phyloP scores from a whole-genome alignment of 495 filamentous ascomycete species.

The Trichoderma asperelloides region DNA sequence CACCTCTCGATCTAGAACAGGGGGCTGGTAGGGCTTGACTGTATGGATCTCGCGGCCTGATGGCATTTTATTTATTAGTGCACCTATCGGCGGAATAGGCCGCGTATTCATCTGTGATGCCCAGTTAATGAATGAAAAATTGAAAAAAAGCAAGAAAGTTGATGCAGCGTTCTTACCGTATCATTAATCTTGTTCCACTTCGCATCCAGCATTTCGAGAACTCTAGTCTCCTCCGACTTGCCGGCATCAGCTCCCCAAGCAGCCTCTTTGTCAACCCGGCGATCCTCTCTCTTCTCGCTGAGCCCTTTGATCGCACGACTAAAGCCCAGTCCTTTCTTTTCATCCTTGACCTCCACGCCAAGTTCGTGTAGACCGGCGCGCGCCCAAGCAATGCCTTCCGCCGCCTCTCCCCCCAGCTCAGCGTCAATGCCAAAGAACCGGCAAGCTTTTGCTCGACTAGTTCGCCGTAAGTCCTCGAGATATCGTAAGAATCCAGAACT shows the following conservation, averaged over 20 bases:
- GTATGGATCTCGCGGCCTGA: constrained; percentile 80
- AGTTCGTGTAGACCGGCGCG: constrained; percentile 61
- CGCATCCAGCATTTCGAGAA: constrained; percentile 74
- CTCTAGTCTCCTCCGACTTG: constrained; percentile 70
- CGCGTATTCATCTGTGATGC: constrained; percentile 68
- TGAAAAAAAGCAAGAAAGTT: background rate
- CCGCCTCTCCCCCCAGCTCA: constrained; percentile 69
- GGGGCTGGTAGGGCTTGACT: constrained; percentile 49
- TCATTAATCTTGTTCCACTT: constrained; percentile 94
- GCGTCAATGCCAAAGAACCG: constrained; percentile 87
- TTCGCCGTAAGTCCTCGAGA: constrained; percentile 59
- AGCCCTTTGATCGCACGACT: constrained; percentile 64
- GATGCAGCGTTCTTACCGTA: constrained; percentile 51
- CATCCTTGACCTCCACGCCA: constrained; percentile 42
- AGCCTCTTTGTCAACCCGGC: constrained; percentile 55
- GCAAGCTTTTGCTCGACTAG: constrained; percentile 72
- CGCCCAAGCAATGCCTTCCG: constrained; percentile 78
- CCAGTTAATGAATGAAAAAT: background rate
- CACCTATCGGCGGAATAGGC: constrained; percentile 56
- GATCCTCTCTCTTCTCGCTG: constrained; percentile 59
- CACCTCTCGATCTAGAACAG: constrained; percentile 45
- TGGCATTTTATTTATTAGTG: constrained; percentile 67
- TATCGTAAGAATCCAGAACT: constrained; percentile 62
- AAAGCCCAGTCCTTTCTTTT: constrained; percentile 45
- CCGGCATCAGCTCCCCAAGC: constrained; percentile 81